Conservation (phyloP, 805 yeast species). For the Millerago galiae region DNA sequence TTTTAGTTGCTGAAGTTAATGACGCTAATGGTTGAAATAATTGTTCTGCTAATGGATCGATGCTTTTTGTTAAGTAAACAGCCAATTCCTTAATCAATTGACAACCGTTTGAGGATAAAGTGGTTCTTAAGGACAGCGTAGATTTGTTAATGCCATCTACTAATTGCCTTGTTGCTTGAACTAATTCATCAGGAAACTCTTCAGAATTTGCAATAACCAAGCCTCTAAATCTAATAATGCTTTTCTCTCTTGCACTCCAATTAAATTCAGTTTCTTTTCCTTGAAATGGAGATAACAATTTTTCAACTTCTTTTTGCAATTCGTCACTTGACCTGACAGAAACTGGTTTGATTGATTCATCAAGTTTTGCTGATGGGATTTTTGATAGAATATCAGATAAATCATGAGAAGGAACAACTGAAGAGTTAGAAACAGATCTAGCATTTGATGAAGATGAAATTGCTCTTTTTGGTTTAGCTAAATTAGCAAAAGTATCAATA, state of each 20-base stretch:
- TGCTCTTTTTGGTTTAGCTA: slow-evolving; percentile 10
- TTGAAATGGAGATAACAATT: slow-evolving; percentile 38
- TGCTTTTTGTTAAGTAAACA: slow-evolving; percentile 17
- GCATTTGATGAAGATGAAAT: neutral
- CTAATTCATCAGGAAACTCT: slow-evolving; percentile 32
- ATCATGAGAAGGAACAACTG: slow-evolving; percentile 8
- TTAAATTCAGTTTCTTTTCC: slow-evolving; percentile 85
- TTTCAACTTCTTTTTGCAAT: slow-evolving; percentile 23
- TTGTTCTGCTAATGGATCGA: slow-evolving; percentile 29
- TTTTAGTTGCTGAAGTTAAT: slow-evolving; percentile 33
- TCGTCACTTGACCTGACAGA: slow-evolving; percentile 12
- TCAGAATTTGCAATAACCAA: slow-evolving; percentile 53
- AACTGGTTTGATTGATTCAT: slow-evolving; percentile 12
- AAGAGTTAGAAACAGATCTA: slow-evolving; percentile 2
- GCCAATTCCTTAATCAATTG: slow-evolving; percentile 64
- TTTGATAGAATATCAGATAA: slow-evolving; percentile 10
- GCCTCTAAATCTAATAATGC: slow-evolving; percentile 49
- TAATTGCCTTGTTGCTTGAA: slow-evolving; percentile 29
- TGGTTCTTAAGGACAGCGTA: slow-evolving; percentile 71
- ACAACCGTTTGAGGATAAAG: slow-evolving; percentile 70
- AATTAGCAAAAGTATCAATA: slow-evolving; percentile 21
- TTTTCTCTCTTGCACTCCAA: slow-evolving; percentile 71
- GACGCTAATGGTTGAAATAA: slow-evolving; percentile 27
- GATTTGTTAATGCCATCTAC: slow-evolving; percentile 62
- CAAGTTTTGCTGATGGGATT: slow-evolving; percentile 18